Base-by-base conservation (phyloP, 495 filamentous ascomycete species). In the Ramalina peruviana region DNA sequence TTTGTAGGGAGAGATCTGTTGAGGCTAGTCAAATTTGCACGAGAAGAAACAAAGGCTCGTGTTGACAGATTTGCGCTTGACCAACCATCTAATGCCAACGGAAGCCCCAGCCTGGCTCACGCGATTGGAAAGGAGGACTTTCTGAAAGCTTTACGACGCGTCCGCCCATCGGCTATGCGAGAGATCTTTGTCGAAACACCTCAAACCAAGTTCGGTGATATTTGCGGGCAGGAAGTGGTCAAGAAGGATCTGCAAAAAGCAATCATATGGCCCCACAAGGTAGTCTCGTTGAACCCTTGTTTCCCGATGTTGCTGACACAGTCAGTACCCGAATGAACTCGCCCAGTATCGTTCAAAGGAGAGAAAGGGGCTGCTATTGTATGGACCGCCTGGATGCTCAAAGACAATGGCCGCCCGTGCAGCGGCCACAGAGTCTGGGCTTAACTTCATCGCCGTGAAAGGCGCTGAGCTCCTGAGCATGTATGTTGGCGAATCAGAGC, bases 401-500 rank as follows among this genome's bases (percentile, higher is more conserved):
- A 98, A 98, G 64, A 98, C 92, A 16, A 76, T 98, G 63, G 85
- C 80, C 1, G 92, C 92, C 1, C 88, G 94, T 58, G 92, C 92
- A 38, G 78, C 94, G 60, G 92, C 92, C 6, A 94, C 87, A 23
- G 88, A 93, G 61, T 82, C 85, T 19, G 86, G 86, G 3, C 76
- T 93, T 55, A 98, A 96, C 60, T 98, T 97, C 64, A 76, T 98
- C 65, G 85, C 89, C 20, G 86, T 98, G 36, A 94, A 94, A 68
- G 92, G 92, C n/a, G 86, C 88, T 27, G 92, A 98, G 63, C 76
- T 98, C 3, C 75, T 95, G 49, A 94, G 82, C 66, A 96, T 93
- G 88, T 98, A 96, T 65, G 88, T 98, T 20, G 92, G 92, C 48
- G 92, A 98, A 65, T 90, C 88, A 6, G 92, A 98, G 67, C 81